Conservation (phyloP, 2,329 filamentous ascomycete genomes). For the Beauveria bassiana region DNA sequence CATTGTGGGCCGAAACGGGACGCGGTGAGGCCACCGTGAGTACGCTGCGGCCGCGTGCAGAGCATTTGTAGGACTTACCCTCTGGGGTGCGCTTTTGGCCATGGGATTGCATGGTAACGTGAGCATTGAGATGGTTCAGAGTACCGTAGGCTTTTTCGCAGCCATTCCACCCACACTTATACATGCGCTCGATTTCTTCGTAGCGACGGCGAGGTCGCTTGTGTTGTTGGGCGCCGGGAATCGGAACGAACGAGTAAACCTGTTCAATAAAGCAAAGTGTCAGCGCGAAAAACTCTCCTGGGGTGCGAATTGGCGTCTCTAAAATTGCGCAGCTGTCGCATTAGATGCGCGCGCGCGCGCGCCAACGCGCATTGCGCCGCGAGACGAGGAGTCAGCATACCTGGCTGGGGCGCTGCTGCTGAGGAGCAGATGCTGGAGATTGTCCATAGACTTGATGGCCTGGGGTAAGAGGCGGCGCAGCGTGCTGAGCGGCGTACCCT, state of each 20-base stretch:
- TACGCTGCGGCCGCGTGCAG: not conserved
- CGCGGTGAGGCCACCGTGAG: not conserved
- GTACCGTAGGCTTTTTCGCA: slow-evolving; percentile 99
- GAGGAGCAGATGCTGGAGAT: slow-evolving; percentile 47
- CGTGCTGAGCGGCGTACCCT: slow-evolving; percentile 52
- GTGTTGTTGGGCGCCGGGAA: slow-evolving; percentile 93
- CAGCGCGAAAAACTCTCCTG: not conserved
- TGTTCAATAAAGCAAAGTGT: slow-evolving; percentile 35
- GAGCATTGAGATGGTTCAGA: slow-evolving; percentile 92
- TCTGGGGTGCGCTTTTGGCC: slow-evolving; percentile 91
- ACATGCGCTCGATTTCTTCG: slow-evolving; percentile 99
- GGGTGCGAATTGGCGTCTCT: no score
- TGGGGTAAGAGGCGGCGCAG: slow-evolving; percentile 40
- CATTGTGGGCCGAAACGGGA: not conserved
- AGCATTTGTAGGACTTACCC: slow-evolving; percentile 55
- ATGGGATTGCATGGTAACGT: slow-evolving; percentile 98
- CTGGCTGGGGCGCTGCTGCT: slow-evolving; percentile 47
- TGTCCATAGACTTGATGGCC: slow-evolving; percentile 48
- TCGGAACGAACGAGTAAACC: slow-evolving; percentile 97
- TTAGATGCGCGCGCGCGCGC: not conserved
- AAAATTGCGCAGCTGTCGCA: not conserved
- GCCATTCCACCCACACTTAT: slow-evolving; percentile 97
- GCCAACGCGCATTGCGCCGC: not conserved
- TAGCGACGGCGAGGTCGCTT: slow-evolving; percentile 90
- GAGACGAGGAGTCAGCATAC: slow-evolving; percentile 28